Evolutionary conservation across 441 rosid genomes (phyloP), one percentile per base, ranked within the genome.

Genomic region (Corymbia calophylla): DNA sequence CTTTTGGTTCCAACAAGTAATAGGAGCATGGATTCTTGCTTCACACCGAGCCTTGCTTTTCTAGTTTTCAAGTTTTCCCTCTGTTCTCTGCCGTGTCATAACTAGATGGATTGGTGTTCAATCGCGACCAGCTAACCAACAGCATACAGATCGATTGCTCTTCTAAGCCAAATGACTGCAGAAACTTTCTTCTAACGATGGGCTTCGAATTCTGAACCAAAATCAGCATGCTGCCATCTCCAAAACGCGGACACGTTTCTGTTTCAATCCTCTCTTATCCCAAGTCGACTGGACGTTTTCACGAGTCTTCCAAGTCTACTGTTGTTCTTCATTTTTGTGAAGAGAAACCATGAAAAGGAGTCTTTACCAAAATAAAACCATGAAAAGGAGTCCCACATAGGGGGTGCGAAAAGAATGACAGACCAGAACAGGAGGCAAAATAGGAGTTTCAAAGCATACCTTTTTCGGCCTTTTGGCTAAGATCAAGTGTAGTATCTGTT

Each of bases 401-500:
- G 2, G 82, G 5, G 9, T 4, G 6, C 5, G 58, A 9, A 66
- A 66, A 66, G 12, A 31, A 66, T 31, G 3, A 31, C 44, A 2
- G 7, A 17, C 44, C 77, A 66, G 77, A 8, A 3, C 44, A 16
- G 77, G 23, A 12, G 1, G n/a, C 23, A 8, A 55, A 55, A 55
- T 21, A 19, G 25, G 60, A 19, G 25, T 8, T 8, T 4, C 68
- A 86, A 86, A 5, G 55, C 88, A 58, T 87, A 62, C 80, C 80
- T 87, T 87, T 87, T 80, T 87, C 80, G 55, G 86, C 89, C 89
- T 88, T 88, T 88, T 68, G 89, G 85, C 86, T 88, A 88, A 88
- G 89, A 87, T 87, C 85, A 87, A 68, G 89, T 87, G 89, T 68
- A 68, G 89, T 87, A 87, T 68, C 85, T 87, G 85, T 87, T 87